A percentile compares a stretch with the other conserved stretches of the same genome.
phyloP scores from a whole-genome alignment of 306 rosid genomes.

The Sphenostylis stenocarpa region DNA sequence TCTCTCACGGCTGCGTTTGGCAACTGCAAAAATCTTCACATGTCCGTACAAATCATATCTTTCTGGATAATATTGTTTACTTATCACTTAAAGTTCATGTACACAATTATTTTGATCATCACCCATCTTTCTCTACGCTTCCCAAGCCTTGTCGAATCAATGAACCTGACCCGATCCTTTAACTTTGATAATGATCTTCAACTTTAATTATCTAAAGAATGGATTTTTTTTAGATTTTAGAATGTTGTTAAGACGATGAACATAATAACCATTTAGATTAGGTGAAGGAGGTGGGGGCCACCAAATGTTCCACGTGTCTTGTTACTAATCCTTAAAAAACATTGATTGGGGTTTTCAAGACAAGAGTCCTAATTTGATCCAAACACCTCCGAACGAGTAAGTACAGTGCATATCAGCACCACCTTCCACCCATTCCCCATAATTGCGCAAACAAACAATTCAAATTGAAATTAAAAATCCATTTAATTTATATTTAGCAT shows the following conservation, averaged over 20 bases:
- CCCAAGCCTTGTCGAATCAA: conserved; percentile 34
- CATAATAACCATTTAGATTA: background rate
- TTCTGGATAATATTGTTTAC: conserved; percentile 27
- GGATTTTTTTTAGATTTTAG: background rate
- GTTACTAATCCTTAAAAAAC: background rate
- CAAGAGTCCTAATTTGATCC: background rate
- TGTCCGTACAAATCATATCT: conserved; percentile 46
- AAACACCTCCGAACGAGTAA: background rate
- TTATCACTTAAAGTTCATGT: background rate
- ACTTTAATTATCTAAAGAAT: background rate
- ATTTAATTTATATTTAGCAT: background rate
- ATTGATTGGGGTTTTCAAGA: background rate
- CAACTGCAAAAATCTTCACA: conserved; percentile 27
- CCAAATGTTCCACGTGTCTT: background rate
- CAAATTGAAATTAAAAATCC: background rate
- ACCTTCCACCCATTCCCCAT: background rate
- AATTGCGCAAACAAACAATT: background rate
- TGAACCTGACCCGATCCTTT: conserved; percentile 27
- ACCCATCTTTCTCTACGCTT: background rate
- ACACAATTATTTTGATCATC: background rate
- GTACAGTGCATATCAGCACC: too few species aligned
- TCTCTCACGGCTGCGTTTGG: too few species aligned
- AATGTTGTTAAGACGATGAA: background rate
- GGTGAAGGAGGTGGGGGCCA: background rate
- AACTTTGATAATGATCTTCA: background rate